Percentiles rank a stretch among this genome's conserved stretches.
Evolutionary conservation across 306 rosid species (phyloP).

Genomic region (Cucurbita maxima): DNA sequence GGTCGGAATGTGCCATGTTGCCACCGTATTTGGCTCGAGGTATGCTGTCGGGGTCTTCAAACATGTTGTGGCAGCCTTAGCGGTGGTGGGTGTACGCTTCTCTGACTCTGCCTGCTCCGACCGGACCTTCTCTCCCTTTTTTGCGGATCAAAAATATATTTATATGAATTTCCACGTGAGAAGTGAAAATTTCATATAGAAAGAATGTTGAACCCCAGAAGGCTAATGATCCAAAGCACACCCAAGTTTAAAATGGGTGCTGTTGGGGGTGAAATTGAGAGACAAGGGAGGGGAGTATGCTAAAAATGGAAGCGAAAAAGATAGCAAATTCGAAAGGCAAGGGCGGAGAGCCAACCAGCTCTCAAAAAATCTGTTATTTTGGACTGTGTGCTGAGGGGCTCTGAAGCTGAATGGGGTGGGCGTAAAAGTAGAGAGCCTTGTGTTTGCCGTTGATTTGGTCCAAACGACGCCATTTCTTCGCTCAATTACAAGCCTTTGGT

Average conservation of each 20-base stretch:
- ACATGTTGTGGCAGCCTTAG: not conserved
- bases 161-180: not conserved
- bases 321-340: not conserved
- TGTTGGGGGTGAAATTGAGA: not conserved
- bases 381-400: not conserved
- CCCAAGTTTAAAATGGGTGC: not conserved
- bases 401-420: not conserved
- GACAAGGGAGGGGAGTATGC: not conserved
- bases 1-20: constrained; percentile 10
- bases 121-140: not conserved
- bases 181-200: not conserved
- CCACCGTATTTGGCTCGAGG: constrained; percentile 6
- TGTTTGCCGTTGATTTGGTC: not conserved
- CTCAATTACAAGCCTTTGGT: too few relatives aligned
- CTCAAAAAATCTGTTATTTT: not conserved
- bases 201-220: not conserved
- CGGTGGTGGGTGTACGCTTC: too few relatives aligned
- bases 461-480: not conserved
- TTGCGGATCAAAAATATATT: not conserved
- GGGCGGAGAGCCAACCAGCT: not conserved
- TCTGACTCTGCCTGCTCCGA: not conserved
- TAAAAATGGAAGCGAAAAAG: not conserved
- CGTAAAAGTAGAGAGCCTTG: not conserved
- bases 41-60: constrained; percentile 4
- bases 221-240: not conserved